Conservation (phyloP, 176 grass and related monocot species). For the Oryza longistaminata region DNA sequence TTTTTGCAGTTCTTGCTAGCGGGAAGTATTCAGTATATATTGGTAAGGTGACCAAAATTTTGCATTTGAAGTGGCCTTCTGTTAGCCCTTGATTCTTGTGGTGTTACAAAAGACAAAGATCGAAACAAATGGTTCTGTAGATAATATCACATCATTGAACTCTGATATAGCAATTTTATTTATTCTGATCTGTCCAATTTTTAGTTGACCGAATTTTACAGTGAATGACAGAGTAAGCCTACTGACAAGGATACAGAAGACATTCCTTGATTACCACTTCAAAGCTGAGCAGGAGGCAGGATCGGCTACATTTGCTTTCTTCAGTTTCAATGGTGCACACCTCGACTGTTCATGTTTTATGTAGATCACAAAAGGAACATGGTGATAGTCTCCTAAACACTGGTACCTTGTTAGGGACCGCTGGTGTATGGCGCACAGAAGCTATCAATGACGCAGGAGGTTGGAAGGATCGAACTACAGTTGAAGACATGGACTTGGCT, state of each 20-base stretch:
- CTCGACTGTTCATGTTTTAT: constrained; percentile 19
- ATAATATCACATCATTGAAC: not conserved
- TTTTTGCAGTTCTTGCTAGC: not conserved
- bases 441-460: constrained; percentile 91
- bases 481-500: constrained; percentile 98
- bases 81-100: not conserved
- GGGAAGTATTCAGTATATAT: not conserved
- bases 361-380: not conserved
- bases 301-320: constrained; percentile 83
- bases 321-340: constrained; percentile 89
- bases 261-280: constrained; percentile 97
- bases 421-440: constrained; percentile 84
- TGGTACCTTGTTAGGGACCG: constrained; percentile 61
- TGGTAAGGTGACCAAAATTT: not conserved
- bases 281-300: constrained; percentile 98
- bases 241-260: constrained; percentile 93
- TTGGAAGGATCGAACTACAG: constrained; percentile 85
- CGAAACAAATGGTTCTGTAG: not conserved
- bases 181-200: constrained; percentile 78
- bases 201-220: constrained; percentile 99
- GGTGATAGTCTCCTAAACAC: constrained; percentile 7
- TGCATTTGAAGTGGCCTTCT: not conserved
- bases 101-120: not conserved
- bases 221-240: constrained; percentile 84
- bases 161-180: constrained; percentile 35